Conservation (phyloP, 306 rosid species). For the Gastrolobium villosum region DNA sequence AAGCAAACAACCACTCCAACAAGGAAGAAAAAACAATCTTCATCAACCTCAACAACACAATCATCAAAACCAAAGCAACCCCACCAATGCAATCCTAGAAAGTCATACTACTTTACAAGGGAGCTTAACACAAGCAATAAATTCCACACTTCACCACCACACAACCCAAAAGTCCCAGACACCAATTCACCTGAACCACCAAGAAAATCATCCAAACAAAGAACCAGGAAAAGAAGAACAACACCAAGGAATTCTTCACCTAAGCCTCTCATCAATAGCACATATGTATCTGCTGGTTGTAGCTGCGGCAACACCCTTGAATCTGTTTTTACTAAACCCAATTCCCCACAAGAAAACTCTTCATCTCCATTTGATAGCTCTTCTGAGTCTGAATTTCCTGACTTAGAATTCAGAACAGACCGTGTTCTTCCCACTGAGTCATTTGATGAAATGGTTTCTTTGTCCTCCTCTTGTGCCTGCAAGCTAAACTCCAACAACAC, state of each 20-base stretch:
- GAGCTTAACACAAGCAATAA: conserved; percentile 51
- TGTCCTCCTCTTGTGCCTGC: conserved; percentile 48
- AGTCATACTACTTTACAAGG: conserved; percentile 82
- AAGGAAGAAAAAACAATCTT: conserved; percentile 44
- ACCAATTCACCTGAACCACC: conserved; percentile 50
- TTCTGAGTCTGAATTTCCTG: conserved; percentile 51
- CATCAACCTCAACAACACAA: conserved; percentile 45
- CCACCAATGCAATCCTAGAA: conserved; percentile 61
- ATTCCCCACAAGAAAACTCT: conserved; percentile 57
- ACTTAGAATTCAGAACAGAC: conserved; percentile 68
- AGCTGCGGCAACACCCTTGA: conserved; percentile 64
- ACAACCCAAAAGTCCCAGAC: conserved; percentile 32
- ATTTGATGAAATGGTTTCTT: conserved; percentile 54
- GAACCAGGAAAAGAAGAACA: conserved; percentile 46
- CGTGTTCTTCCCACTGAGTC: conserved; percentile 59
- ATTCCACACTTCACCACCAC: conserved; percentile 44
- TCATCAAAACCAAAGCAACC: conserved; percentile 52
- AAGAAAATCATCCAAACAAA: conserved; percentile 61
- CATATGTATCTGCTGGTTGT: conserved; percentile 57
- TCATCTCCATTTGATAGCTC: conserved; percentile 59
- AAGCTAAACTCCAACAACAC: conserved; percentile 34
- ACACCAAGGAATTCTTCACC: conserved; percentile 41
- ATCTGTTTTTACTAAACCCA: conserved; percentile 66
- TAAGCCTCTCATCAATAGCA: conserved; percentile 42
- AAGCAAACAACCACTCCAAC: conserved; percentile 36